A percentile compares a stretch with the other conserved stretches of the same genome.
These are phyloP conservation scores for Camelina neglecta DNA, from an alignment of 345 rosid genomes.

Conservation along the genomic window DNA sequence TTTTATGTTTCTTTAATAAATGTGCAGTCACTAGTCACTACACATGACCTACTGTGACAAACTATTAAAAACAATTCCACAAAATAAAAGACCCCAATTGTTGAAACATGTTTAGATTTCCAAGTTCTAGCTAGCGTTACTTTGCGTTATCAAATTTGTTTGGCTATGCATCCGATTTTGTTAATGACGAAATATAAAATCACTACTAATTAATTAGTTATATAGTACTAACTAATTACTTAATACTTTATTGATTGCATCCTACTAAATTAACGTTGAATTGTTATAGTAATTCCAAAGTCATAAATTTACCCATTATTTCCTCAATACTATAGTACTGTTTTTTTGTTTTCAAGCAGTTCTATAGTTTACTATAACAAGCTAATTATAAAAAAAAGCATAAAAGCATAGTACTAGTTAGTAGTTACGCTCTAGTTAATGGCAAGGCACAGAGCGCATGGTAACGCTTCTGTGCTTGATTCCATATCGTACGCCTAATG, in stretches of 20 bases:
- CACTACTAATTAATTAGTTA: not conserved
- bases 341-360: no score
- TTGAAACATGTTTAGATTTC: no score
- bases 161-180: no score
- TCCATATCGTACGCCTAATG: not conserved
- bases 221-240: not conserved
- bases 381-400: not conserved
- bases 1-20: not conserved
- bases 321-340: not conserved
- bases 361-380: not conserved
- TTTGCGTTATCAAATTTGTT: no score
- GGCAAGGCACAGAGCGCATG: not conserved
- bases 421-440: not conserved
- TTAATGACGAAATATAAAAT: not conserved
- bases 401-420: not conserved
- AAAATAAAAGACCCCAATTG: not conserved
- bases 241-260: not conserved
- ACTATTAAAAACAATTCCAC: no score
- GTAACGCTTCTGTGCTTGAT: not conserved
- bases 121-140: no score
- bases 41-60: not conserved
- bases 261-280: not conserved
- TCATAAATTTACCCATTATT: not conserved
- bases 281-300: not conserved
- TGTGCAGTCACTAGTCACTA: not conserved